Base-by-base conservation (phyloP, 148 eudicot genomes). In the Rhododendron kiyosumense region DNA sequence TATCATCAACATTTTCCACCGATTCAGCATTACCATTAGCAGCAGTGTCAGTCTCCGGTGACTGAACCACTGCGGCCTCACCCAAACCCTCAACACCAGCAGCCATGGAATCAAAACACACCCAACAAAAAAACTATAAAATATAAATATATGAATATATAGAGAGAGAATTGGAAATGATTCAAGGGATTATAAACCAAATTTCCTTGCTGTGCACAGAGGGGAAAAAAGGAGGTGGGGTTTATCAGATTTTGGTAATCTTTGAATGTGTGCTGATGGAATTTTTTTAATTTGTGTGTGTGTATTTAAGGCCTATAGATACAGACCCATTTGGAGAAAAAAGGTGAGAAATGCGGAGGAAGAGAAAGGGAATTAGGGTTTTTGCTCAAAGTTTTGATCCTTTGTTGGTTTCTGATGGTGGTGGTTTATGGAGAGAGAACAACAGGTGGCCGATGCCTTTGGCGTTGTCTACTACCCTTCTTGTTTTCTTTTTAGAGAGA, bases 61-160 rank as follows among this genome's bases (percentile, higher is more conserved):
- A 87, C 86, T 91, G 89, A 88, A 85, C 89, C 88, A 91, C 94
- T 83, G 89, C 90, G 82, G 93, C 89, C 88, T 91, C 94, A 86
- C 89, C 92, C 81, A 83, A 49, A 77, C 86, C 86, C 81, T 89
- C 89, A 24, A 84, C 85, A 85, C 84, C 89, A 38, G 87, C 86
- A 38, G 90, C 91, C 90, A 90, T 89, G 82, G 85, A 78, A 92
- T 90, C 83, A 89, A 88, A 89, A 84, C 76, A 77, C 78, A 28
- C 79, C 51, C 57, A 49, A 48, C 51, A 30, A 51, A 43, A 43
- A 30, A 28, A 43, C 54, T 7, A 28, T 17, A 28, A 51, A 51
- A 5, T 13, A 26, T 3, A 80, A 80, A 52, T 75, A 78, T 61
- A 12, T 4, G 61, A 18, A 20, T 54, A 43, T 46, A 49, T 10